Conservation (phyloP, 768 basidiomycete genomes). For the Boletus reticuloceps region DNA sequence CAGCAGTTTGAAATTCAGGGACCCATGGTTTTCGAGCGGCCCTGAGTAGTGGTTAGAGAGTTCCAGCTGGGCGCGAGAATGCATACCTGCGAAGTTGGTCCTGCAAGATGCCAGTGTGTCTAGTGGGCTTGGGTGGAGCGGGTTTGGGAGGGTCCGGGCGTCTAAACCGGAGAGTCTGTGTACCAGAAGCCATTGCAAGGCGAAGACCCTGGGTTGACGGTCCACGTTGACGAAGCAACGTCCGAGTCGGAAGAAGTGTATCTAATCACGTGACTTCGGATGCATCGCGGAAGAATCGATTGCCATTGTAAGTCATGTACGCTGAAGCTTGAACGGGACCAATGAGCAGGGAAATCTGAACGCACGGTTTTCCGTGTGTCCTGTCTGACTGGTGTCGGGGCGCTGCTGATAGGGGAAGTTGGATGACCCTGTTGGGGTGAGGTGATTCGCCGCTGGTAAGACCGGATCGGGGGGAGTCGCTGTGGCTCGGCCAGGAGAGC, state of each 20-base stretch:
- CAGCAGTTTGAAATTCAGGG: slow-evolving; percentile 79
- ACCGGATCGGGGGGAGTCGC: slow-evolving; percentile 30
- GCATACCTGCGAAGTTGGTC: slow-evolving; percentile 72
- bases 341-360: background rate
- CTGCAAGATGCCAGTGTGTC: slow-evolving; percentile 72
- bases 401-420: slow-evolving; percentile 5
- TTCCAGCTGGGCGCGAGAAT: background rate
- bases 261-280: slow-evolving; percentile 11
- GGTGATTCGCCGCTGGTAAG: slow-evolving; percentile 28
- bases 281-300: slow-evolving; percentile 5
- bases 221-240: background rate
- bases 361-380: background rate
- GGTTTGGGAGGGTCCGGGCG: slow-evolving; percentile 35
- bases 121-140: slow-evolving; percentile 27
- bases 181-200: slow-evolving; percentile 45
- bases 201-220: background rate
- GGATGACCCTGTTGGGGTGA: slow-evolving; percentile 13
- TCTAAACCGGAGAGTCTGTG: slow-evolving; percentile 50
- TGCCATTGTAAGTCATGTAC: background rate
- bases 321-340: background rate
- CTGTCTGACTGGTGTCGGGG: background rate
- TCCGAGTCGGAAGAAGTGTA: background rate
- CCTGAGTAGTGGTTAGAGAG: slow-evolving; percentile 34
- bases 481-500: slow-evolving; percentile 20
- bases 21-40: slow-evolving; percentile 77